Base-by-base conservation (phyloP, 257 asterid species). In the Salvia miltiorrhiza region DNA sequence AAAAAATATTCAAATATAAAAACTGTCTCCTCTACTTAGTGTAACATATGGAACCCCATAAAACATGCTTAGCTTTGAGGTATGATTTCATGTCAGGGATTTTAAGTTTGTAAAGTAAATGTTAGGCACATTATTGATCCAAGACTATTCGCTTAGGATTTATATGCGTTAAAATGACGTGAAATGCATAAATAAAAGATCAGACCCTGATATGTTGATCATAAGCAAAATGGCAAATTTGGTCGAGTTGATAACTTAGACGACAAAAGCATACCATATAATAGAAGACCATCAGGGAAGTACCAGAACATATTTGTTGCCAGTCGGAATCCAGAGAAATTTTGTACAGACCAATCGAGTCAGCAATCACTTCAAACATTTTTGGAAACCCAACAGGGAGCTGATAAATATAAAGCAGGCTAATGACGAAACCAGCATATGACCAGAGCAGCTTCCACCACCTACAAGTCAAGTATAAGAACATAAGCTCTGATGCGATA, bases 401-500 rank as follows among this genome's bases (percentile, higher is more conserved):
- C 83, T 90, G 97, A 79, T 88, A 88, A 54, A 80, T 67, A 76
- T 90, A 90, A 40, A 90, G 86, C 59, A 88, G 74, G 84, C 90
- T 79, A 83, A 90, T 80, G 82, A 55, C 78, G 79, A 84, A 77
- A 73, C 93, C 95, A 75, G 97, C 89, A 72, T 90, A 90, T 26
- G 83, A 71, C 93, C 95, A 84, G 59, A 90, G 93, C 80, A 75
- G 87, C 79, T 83, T 90, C 97, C 97, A 88, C 84, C 90, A 87
- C 97, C 97, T 90, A 79, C 82, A 82, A 80, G 53, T 35, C 59
- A 80, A 52, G 74, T 17, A 76, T 56, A 63, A 76, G 69, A 76
- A 68, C 76, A 79, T 67, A 80, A 76, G 73, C 80, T 71, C 73
- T 63, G 65, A 65, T 78, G 79, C 65, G 26, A 69, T 64, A 45